These are phyloP conservation scores for Chernovozyma sophiae-reginae DNA, from an alignment of 1,139 yeast genomes.

Conservation along the genomic window DNA sequence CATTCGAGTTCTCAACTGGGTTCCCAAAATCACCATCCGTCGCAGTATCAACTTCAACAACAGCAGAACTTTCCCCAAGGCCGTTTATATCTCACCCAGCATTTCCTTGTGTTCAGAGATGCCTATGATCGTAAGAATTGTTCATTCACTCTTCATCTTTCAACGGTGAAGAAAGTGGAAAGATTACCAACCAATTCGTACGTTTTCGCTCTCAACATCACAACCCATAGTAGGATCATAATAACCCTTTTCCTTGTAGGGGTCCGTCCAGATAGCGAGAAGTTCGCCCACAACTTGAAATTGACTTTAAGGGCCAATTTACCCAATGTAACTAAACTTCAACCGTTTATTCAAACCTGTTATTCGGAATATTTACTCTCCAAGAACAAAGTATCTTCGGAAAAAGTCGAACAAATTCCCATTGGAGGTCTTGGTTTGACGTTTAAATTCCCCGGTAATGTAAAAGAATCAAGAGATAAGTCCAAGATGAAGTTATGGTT, in stretches of 20 bases:
- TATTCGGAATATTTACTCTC: slow-evolving; percentile 81
- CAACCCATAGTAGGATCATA: slow-evolving; percentile 63
- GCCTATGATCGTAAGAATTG: slow-evolving; percentile 66
- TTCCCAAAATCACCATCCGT: slow-evolving; percentile 7
- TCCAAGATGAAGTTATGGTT: slow-evolving; percentile 91
- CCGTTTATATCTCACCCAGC: slow-evolving; percentile 63
- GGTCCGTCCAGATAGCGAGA: slow-evolving; percentile 71
- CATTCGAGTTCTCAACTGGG: not conserved
- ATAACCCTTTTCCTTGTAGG: slow-evolving; percentile 75
- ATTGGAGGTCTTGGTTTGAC: slow-evolving; percentile 79
- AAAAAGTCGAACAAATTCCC: slow-evolving; percentile 54
- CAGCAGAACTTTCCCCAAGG: slow-evolving; percentile 43
- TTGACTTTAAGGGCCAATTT: slow-evolving; percentile 60
- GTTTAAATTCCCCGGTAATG: slow-evolving; percentile 88
- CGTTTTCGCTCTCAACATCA: slow-evolving; percentile 74
- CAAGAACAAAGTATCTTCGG: slow-evolving; percentile 49
- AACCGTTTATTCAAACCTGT: slow-evolving; percentile 64
- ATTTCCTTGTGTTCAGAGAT: slow-evolving; percentile 71
- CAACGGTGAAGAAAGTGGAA: slow-evolving; percentile 81
- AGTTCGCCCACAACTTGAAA: slow-evolving; percentile 68
- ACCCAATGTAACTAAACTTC: slow-evolving; percentile 56
- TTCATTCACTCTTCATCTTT: slow-evolving; percentile 65
- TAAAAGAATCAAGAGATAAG: slow-evolving; percentile 72
- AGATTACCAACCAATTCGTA: slow-evolving; percentile 72
- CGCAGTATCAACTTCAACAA: not conserved